Evolutionary conservation across 306 rosid species (phyloP).

Genomic region (Fagus sylvatica): DNA sequence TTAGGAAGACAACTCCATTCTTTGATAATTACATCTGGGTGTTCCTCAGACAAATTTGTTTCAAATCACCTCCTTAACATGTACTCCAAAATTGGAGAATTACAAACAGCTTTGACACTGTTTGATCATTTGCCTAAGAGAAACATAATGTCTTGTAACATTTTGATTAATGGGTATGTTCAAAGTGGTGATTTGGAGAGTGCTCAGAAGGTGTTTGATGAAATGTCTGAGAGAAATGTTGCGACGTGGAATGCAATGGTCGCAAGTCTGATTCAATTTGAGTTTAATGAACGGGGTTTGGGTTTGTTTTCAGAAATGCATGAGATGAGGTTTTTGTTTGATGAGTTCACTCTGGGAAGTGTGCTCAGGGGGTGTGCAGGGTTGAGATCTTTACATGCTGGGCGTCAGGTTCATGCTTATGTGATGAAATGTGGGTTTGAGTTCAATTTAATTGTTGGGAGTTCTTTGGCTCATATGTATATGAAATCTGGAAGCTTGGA

Average conservation of each 20-base stretch:
- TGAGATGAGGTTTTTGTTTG: constrained; percentile 62
- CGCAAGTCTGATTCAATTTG: constrained; percentile 63
- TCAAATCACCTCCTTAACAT: constrained; percentile 77
- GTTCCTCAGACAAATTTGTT: constrained; percentile 66
- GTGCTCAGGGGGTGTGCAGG: constrained; percentile 89
- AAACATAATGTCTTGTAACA: constrained; percentile 83
- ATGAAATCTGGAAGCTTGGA: constrained; percentile 75
- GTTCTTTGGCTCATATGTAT: constrained; percentile 92
- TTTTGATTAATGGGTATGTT: constrained; percentile 63
- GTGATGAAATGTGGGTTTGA: constrained; percentile 73
- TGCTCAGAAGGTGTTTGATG: constrained; percentile 67
- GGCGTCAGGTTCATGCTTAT: constrained; percentile 74
- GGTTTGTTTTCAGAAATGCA: constrained; percentile 59
- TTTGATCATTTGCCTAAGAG: constrained; percentile 55
- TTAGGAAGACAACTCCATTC: constrained; percentile 76
- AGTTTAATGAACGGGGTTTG: constrained; percentile 60
- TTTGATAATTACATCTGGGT: constrained; percentile 68
- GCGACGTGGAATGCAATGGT: constrained; percentile 93
- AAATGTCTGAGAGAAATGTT: constrained; percentile 77
- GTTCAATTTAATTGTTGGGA: constrained; percentile 68
- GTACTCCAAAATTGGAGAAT: constrained; percentile 70
- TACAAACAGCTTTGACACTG: constrained; percentile 44
- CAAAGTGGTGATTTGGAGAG: constrained; percentile 50
- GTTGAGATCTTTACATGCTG: constrained; percentile 50
- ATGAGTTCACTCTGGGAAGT: constrained; percentile 78